These are phyloP conservation scores for Ottelia alismoides DNA, from an alignment of 106 monocot species.

Conservation along the genomic window DNA sequence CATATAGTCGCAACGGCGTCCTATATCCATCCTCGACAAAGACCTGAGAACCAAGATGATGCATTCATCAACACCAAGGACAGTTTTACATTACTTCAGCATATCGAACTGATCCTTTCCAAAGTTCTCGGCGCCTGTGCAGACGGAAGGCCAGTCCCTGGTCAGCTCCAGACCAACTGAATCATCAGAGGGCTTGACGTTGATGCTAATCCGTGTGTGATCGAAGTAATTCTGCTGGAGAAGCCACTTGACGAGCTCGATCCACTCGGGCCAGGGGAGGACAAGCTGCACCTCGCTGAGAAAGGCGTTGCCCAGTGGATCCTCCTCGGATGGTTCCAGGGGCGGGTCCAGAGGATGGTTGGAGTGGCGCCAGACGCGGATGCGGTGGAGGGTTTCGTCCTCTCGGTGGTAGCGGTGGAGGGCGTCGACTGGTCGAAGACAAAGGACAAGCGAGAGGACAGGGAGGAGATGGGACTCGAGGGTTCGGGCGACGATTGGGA, in stretches of 20 bases:
- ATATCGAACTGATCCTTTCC: slow-evolving; percentile 92
- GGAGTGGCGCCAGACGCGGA: slow-evolving; percentile 69
- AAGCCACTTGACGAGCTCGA: slow-evolving; percentile 76
- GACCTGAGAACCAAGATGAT: slow-evolving; percentile 70
- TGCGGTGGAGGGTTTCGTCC: slow-evolving; percentile 71
- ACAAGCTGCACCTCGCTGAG: slow-evolving; percentile 68
- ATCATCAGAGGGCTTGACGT: slow-evolving; percentile 21
- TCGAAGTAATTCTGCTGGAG: slow-evolving; percentile 82
- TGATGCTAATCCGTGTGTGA: slow-evolving; percentile 26
- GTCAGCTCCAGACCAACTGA: slow-evolving; percentile 61
- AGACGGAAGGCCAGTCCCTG: slow-evolving; percentile 73
- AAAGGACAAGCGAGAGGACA: slow-evolving; percentile 86
- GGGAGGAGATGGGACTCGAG: slow-evolving; percentile 34
- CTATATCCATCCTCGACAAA: slow-evolving; percentile 73
- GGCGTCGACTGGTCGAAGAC: slow-evolving; percentile 93
- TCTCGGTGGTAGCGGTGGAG: slow-evolving; percentile 41
- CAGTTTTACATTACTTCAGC: slow-evolving; percentile 52
- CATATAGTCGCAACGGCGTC: slow-evolving; percentile 73
- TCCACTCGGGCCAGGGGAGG: slow-evolving; percentile 99
- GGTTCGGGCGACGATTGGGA: too few relatives aligned
- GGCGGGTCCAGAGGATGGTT: slow-evolving; percentile 7
- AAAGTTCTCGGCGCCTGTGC: slow-evolving; percentile 76
- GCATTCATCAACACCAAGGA: too few relatives aligned
- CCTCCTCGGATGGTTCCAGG: not conserved
- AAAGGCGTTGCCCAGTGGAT: not conserved